A percentile compares a stretch with the other conserved stretches of the same genome.
Conservation (phyloP, 495 filamentous ascomycete species). For the Podospora conica region DNA sequence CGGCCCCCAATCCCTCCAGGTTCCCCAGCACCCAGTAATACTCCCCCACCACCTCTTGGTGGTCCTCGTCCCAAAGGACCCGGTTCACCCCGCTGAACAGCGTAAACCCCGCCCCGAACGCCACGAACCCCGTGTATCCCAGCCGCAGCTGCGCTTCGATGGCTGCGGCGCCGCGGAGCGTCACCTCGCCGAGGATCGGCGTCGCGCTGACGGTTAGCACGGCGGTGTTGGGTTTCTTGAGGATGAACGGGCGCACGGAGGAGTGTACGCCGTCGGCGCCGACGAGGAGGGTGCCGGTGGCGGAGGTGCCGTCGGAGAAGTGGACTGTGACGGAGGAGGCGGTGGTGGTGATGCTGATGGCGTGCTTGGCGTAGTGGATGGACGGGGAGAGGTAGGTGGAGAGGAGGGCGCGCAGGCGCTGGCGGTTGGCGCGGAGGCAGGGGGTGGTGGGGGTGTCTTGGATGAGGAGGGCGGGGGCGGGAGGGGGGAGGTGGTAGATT, state of each 20-base stretch:
- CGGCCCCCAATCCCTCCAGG: conserved; percentile 18
- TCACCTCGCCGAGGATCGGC: conserved; percentile 20
- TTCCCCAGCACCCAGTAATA: conserved; percentile 28
- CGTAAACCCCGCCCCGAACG: conserved; percentile 6
- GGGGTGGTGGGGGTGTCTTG: conserved; percentile 26
- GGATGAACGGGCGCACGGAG: not conserved
- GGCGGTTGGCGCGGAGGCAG: conserved; percentile 44
- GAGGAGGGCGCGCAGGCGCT: conserved; percentile 20
- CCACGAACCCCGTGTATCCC: conserved; percentile 21
- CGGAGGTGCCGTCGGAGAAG: not conserved
- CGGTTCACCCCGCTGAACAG: conserved; percentile 27
- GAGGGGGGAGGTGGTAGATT: conserved; percentile 17
- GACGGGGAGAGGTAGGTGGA: not conserved
- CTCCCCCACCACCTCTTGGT: conserved; percentile 9
- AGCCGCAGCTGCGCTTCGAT: conserved; percentile 27
- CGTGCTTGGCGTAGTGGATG: not conserved
- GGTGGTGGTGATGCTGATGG: not conserved
- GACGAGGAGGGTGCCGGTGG: not conserved
- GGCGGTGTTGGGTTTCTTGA: not conserved
- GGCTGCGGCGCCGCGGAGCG: conserved; percentile 17
- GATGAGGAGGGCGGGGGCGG: conserved; percentile 10
- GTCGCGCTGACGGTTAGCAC: no score
- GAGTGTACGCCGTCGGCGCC: not conserved
- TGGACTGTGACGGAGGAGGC: not conserved
- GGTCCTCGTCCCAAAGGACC: conserved; percentile 7